Conservation (phyloP, 768 basidiomycete species). For the Mycena filopes region DNA sequence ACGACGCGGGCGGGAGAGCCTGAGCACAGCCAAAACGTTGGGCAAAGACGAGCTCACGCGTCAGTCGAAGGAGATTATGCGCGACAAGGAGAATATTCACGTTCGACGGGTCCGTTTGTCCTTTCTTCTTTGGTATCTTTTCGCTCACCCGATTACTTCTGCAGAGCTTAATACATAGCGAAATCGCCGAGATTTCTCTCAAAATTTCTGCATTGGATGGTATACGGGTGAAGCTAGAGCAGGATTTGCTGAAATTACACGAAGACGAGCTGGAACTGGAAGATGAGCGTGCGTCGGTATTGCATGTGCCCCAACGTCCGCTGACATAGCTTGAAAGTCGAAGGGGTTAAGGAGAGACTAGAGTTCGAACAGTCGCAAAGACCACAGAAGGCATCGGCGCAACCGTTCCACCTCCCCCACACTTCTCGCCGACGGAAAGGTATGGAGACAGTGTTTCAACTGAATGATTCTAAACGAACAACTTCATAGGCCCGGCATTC, state of each 20-base stretch:
- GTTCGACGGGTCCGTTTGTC: slow-evolving; percentile 78
- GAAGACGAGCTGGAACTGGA: slow-evolving; percentile 98
- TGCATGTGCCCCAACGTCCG: neutral
- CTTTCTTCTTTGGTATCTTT: slow-evolving; percentile 12
- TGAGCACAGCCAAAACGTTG: slow-evolving; percentile 74
- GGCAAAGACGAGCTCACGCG: slow-evolving; percentile 86
- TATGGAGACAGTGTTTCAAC: slow-evolving; percentile 33
- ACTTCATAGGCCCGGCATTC: slow-evolving; percentile 83
- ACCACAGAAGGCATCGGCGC: slow-evolving; percentile 43
- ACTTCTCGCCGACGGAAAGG: slow-evolving; percentile 81
- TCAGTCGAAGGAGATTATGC: slow-evolving; percentile 86
- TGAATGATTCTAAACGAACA: slow-evolving; percentile 6
- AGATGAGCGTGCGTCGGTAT: slow-evolving; percentile 80
- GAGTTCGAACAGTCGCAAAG: slow-evolving; percentile 70
- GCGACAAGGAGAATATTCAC: slow-evolving; percentile 93
- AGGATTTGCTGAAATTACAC: slow-evolving; percentile 85
- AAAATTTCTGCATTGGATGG: slow-evolving; percentile 90
- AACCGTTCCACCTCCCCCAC: slow-evolving; percentile 58
- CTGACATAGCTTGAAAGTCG: slow-evolving; percentile 60
- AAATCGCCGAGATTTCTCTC: slow-evolving; percentile 88
- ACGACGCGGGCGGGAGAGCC: slow-evolving; percentile 70
- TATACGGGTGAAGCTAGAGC: slow-evolving; percentile 83
- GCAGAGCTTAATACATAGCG: slow-evolving; percentile 85
- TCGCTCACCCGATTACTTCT: slow-evolving; percentile 20
- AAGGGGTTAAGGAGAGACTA: slow-evolving; percentile 88